These are phyloP conservation scores for Penicillium daleae DNA, from an alignment of 495 filamentous ascomycete genomes.

Conservation along the genomic window DNA sequence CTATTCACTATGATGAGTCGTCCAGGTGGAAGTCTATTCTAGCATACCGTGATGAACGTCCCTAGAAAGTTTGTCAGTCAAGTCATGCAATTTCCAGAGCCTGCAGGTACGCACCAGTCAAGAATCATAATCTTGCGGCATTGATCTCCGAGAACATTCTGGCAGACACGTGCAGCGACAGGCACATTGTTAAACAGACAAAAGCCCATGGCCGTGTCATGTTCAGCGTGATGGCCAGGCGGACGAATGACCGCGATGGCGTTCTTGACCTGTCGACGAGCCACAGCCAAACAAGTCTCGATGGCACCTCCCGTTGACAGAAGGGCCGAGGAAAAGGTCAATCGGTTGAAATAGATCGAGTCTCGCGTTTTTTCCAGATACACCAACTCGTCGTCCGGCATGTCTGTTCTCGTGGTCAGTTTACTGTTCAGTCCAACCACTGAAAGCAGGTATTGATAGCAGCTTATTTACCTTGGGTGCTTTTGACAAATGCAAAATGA, in stretches of 20 bases:
- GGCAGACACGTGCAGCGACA: slow-evolving; percentile 83
- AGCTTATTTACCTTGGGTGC: slow-evolving; percentile 49
- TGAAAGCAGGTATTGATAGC: neutral
- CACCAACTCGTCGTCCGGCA: slow-evolving; percentile 64
- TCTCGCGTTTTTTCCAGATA: slow-evolving; percentile 67
- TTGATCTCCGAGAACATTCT: slow-evolving; percentile 69
- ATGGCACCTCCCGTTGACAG: slow-evolving; percentile 94
- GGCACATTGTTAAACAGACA: slow-evolving; percentile 98
- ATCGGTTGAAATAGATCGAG: slow-evolving; percentile 86
- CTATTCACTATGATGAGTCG: neutral
- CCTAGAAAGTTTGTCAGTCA: slow-evolving; percentile 40
- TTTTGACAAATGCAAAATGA: slow-evolving; percentile 78
- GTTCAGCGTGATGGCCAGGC: slow-evolving; percentile 93
- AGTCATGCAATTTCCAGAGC: neutral
- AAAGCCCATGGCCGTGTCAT: slow-evolving; percentile 83
- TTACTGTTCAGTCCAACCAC: slow-evolving; percentile 3
- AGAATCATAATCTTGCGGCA: slow-evolving; percentile 91
- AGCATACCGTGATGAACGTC: slow-evolving; percentile 65
- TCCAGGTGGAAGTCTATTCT: neutral
- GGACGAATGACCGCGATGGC: slow-evolving; percentile 93
- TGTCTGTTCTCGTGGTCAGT: slow-evolving; percentile 40
- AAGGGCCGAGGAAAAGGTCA: slow-evolving; percentile 77
- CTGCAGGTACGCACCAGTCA: slow-evolving; percentile 77
- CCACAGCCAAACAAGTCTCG: slow-evolving; percentile 87
- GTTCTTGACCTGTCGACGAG: slow-evolving; percentile 80